Evolutionary conservation across 2,329 filamentous ascomycete species (phyloP), one percentile per base, ranked within the genome.

Genomic region (Herpomyces periplanetae): DNA sequence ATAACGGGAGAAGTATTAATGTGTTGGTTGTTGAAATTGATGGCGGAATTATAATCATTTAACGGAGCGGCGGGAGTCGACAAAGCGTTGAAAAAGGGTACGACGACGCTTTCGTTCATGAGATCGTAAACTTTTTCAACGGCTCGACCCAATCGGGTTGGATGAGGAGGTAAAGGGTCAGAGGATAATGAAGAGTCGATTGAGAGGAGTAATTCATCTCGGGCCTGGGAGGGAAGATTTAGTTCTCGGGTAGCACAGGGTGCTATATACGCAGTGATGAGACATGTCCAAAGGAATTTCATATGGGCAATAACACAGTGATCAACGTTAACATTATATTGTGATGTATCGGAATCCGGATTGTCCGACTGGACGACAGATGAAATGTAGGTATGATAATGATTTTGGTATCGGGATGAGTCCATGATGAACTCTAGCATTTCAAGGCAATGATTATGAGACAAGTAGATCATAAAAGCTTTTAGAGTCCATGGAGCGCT

Each of bases 361-460:
- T 37, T 5, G 28, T 31, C 5, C 32, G 30, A 1, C 30, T 37
- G 32, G 31, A 44, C 22, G 29, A 36, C 30, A 35, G 42, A 35
- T 21, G 53, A 52, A 22, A 53, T 41, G 31, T 54, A 44, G 22
- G 51, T 45, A 20, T 47, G 41, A 34, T 57, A 62, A 30, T 55
- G 49, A 30, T 59, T 53, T 20, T 56, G 51, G 35, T 91, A 96
- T 24, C 69, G 54, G 22, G 71, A 64, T 10, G 75, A 65, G 35
- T 88, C 80, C 48, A 88, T 62, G 15, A 73, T 87, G 37, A 96
- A 96, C 34, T 91, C 80, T 15, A 96, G 47, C 1, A 73, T 88
- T 39, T 96, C 80, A 27, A 91, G 45, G 34, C 80, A 96, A 39
- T 91, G 75, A 32, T 91, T 91, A 33, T 85, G 73, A 1, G 75